Evolutionary conservation across 768 basidiomycete genomes (phyloP).

Genomic region (button mushroom (Agaricus bisporus)): DNA sequence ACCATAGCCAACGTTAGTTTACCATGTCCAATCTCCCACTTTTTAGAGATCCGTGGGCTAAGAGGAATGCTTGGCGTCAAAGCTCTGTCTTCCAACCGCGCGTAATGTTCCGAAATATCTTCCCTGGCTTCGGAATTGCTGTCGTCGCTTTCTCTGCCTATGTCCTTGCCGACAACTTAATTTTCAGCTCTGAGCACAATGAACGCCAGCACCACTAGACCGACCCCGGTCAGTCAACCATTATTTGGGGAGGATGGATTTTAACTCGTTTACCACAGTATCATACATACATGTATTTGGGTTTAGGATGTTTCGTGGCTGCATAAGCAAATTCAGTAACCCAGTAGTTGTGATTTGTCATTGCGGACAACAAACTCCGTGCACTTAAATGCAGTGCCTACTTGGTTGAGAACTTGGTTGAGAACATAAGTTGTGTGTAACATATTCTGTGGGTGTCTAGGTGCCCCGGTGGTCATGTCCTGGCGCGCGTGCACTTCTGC

Average conservation of each 20-base stretch:
- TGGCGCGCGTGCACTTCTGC: too few species aligned
- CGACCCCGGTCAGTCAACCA: not conserved
- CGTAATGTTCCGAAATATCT: slow-evolving; percentile 83
- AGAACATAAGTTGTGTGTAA: too few species aligned
- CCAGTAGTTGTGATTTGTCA: too few species aligned
- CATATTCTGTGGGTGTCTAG: too few species aligned
- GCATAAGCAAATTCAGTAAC: not conserved
- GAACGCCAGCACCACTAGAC: slow-evolving; percentile 22
- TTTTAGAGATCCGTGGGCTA: slow-evolving; percentile 93
- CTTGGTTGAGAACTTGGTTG: too few species aligned
- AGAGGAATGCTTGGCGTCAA: slow-evolving; percentile 88
- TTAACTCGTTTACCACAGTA: not conserved
- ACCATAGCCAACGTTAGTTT: slow-evolving; percentile 8
- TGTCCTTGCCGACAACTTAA: slow-evolving; percentile 77
- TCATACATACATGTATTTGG: not conserved
- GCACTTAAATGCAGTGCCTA: too few species aligned
- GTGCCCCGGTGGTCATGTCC: too few species aligned
- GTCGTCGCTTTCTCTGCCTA: slow-evolving; percentile 90
- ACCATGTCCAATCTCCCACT: slow-evolving; percentile 62
- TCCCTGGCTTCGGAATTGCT: slow-evolving; percentile 94
- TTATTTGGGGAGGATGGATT: not conserved
- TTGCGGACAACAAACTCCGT: too few species aligned
- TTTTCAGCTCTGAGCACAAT: slow-evolving; percentile 23
- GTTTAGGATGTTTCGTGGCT: not conserved
- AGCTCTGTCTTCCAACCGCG: slow-evolving; percentile 83